A percentile compares a stretch with the other conserved stretches of the same genome.
Conservation (phyloP, 2,329 filamentous ascomycete genomes). For the Fusarium heterosporum region DNA sequence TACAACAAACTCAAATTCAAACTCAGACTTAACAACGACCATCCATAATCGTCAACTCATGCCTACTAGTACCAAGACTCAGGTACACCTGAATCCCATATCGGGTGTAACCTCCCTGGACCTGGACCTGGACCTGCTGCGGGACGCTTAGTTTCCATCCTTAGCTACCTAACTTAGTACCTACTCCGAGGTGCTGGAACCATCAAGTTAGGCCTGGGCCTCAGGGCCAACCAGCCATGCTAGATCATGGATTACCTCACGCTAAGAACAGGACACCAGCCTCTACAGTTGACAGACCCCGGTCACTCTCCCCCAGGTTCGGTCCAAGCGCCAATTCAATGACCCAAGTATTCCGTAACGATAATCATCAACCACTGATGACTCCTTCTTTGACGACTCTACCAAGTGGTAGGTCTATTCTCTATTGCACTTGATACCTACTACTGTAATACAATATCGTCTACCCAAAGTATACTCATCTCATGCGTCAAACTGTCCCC, state of each 20-base stretch:
- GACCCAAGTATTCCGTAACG: conserved; percentile 35
- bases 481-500: not conserved
- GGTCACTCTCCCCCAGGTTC: conserved; percentile 26
- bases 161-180: not conserved
- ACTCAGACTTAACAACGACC: not conserved
- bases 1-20: not conserved
- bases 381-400: conserved; percentile 33
- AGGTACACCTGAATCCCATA: conserved; percentile 35
- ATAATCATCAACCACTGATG: conserved; percentile 38
- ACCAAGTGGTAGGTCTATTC: not conserved
- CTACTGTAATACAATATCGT: not conserved
- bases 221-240: not conserved
- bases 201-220: not conserved
- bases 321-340: conserved; percentile 34
- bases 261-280: not conserved
- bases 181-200: not conserved
- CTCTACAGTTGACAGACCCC: conserved; percentile 7
- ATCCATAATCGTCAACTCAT: not conserved
- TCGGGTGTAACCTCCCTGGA: conserved; percentile 19
- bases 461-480: not conserved
- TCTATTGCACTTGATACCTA: not conserved
- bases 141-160: not conserved
- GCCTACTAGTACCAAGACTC: conserved; percentile 11
- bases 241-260: not conserved
- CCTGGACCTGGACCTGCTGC: not conserved